Evolutionary conservation across 108 stramenopile species (phyloP), one percentile per base, ranked within the genome.

Genomic region (Fragilaria crotonensis): DNA sequence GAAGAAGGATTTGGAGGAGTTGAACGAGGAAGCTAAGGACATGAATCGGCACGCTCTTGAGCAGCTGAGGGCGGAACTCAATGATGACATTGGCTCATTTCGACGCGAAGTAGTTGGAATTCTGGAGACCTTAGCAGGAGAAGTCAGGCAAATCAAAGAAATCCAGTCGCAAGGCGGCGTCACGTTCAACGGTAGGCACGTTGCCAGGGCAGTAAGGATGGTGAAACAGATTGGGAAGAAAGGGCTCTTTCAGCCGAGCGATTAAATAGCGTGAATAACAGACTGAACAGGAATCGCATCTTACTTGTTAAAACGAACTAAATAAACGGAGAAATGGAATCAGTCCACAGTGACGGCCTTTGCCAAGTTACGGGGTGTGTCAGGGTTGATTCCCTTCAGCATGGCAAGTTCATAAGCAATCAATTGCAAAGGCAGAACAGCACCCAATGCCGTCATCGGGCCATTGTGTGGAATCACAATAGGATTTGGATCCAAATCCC

Each of bases 281-380:
- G 58, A 59, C 29, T 17, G 33, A 1, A 59, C 50, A 17, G 20
- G 50, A 44, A 44, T 17, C 17, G 41, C 9, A 17, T 44, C 41
- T 44, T 14, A 44, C 9, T 14, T 14, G 41, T 14, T 14, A 9
- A 44, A 44, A 44, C 21, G 9, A 9, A 51, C 17, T 44, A 17
- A 11, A 17, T 17, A 17, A 17, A 44, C 17, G 41, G 11, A 44
- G 17, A 17, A 17, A 44, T 44, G 17, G 17, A 29, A 33, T 75
- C 84, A 99, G 68, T 99, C 98, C 20, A 97, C 96, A 20, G 98
- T 99, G 19, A 99, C 99, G n/a, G 94, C 91, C 80, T 99, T 99
- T 36, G 99, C 99, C 47, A 99, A 83, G 72, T 99, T 98, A 19
- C 99, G 76, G 19, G 99, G 99, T 28, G 89, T 93, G 64, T 99